Percentiles rank a stretch among this genome's conserved stretches.
These are phyloP conservation scores for Echites panduratus DNA, from an alignment of 257 asterid species.

Conservation along the genomic window DNA sequence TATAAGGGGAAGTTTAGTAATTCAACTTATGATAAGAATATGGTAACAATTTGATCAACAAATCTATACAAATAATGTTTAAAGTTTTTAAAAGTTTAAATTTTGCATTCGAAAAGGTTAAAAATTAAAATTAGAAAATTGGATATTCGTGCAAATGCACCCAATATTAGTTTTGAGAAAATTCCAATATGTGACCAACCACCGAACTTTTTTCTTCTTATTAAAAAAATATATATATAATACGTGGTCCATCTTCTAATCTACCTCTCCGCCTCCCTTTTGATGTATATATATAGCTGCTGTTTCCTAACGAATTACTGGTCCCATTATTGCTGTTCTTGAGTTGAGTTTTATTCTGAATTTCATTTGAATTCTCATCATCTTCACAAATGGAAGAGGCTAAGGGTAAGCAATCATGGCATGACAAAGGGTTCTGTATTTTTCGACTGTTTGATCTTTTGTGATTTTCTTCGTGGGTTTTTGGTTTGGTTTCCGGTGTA, in stretches of 20 bases:
- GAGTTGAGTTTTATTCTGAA: neutral
- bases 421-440: neutral
- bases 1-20: too few relatives aligned
- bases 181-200: too few relatives aligned
- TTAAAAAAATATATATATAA: too few relatives aligned
- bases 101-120: too few relatives aligned
- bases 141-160: too few relatives aligned
- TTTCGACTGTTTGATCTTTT: neutral
- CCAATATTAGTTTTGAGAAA: too few relatives aligned
- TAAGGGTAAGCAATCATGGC: constrained; percentile 21
- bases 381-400: constrained; percentile 30
- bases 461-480: neutral
- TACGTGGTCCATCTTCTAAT: constrained; percentile 15
- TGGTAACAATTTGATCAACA: too few relatives aligned
- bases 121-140: too few relatives aligned
- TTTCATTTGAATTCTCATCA: neutral
- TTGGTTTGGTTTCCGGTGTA: neutral
- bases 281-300: neutral
- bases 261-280: neutral
- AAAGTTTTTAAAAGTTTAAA: too few relatives aligned
- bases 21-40: too few relatives aligned
- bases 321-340: neutral
- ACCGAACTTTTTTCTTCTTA: too few relatives aligned
- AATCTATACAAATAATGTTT: too few relatives aligned
- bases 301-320: neutral